Conservation (phyloP, 176 grass and related monocot species). For the Raddia distichophylla region DNA sequence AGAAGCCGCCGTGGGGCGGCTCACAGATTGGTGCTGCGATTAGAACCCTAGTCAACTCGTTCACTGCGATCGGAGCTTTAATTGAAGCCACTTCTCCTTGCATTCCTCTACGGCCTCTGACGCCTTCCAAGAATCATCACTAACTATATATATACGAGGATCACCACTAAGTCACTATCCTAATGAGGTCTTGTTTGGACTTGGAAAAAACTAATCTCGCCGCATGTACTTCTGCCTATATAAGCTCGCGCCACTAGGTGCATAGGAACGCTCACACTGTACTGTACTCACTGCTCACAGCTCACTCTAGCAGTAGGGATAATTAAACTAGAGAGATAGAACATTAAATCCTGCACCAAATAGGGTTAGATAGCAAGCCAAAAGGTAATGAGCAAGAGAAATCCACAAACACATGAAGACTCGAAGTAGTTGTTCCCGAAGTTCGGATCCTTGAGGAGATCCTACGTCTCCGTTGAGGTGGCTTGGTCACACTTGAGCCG, state of each 20-base stretch:
- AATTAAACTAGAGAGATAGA: too few species aligned
- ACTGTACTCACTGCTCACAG: neutral
- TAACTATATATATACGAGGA: neutral
- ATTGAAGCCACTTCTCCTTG: constrained; percentile 34
- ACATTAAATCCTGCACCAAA: too few species aligned
- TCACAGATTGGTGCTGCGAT: constrained; percentile 24
- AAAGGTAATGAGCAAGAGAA: too few species aligned
- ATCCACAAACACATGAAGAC: too few species aligned
- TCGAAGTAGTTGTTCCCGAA: too few species aligned
- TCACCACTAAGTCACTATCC: too few species aligned
- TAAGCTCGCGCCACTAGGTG: constrained; percentile 13
- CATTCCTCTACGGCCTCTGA: constrained; percentile 9
- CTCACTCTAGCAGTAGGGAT: neutral
- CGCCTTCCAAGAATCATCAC: constrained; percentile 31
- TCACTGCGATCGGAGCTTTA: constrained; percentile 27
- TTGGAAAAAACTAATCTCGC: constrained; percentile 10
- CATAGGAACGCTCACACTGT: constrained; percentile 2
- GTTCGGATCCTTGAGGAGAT: too few species aligned
- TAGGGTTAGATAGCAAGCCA: too few species aligned
- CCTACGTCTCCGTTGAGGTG: too few species aligned
- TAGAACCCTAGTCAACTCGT: constrained; percentile 43
- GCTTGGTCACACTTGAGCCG: too few species aligned
- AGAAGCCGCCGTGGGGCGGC: constrained; percentile 27
- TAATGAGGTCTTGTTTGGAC: constrained; percentile 7
- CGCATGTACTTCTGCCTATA: constrained; percentile 5